Conservation (phyloP, 2,329 filamentous ascomycete genomes). For the Penicillium sp. region DNA sequence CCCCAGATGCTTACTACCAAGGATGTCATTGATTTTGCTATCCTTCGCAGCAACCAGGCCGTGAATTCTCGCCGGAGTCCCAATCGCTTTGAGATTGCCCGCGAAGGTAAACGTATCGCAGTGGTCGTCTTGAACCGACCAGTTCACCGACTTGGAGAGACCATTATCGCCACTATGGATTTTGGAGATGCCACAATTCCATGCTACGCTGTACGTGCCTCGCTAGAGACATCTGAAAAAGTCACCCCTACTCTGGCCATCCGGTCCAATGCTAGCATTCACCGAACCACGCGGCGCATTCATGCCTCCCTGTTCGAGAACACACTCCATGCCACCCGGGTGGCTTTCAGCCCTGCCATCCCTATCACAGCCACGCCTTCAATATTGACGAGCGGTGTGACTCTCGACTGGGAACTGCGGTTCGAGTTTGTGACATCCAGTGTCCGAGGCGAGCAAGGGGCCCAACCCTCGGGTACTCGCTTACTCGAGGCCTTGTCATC, state of each 20-base stretch:
- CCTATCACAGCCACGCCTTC: slow-evolving; percentile 82
- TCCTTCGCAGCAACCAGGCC: slow-evolving; percentile 74
- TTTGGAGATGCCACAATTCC: slow-evolving; percentile 75
- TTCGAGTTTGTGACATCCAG: slow-evolving; percentile 89
- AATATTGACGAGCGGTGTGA: slow-evolving; percentile 86
- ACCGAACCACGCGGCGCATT: slow-evolving; percentile 79
- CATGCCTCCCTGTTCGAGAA: slow-evolving; percentile 78
- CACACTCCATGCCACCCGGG: slow-evolving; percentile 73
- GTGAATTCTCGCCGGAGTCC: slow-evolving; percentile 70
- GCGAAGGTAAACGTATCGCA: slow-evolving; percentile 86
- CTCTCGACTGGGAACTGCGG: slow-evolving; percentile 81
- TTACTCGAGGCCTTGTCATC: slow-evolving; percentile 76
- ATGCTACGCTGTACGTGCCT: slow-evolving; percentile 80
- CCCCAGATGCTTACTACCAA: slow-evolving; percentile 64
- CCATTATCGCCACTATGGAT: slow-evolving; percentile 79
- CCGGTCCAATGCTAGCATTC: slow-evolving; percentile 79
- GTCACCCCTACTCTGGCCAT: slow-evolving; percentile 78
- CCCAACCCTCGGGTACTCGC: slow-evolving; percentile 43
- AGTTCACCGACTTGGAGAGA: slow-evolving; percentile 84
- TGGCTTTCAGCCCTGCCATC: slow-evolving; percentile 80
- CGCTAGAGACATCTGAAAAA: slow-evolving; percentile 82
- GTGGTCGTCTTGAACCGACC: slow-evolving; percentile 86
- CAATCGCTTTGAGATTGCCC: slow-evolving; percentile 94
- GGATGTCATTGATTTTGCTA: slow-evolving; percentile 86
- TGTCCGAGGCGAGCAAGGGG: slow-evolving; percentile 38